These are phyloP conservation scores for Chamaecrista fasciculata DNA, from an alignment of 306 rosid genomes.

Conservation along the genomic window DNA sequence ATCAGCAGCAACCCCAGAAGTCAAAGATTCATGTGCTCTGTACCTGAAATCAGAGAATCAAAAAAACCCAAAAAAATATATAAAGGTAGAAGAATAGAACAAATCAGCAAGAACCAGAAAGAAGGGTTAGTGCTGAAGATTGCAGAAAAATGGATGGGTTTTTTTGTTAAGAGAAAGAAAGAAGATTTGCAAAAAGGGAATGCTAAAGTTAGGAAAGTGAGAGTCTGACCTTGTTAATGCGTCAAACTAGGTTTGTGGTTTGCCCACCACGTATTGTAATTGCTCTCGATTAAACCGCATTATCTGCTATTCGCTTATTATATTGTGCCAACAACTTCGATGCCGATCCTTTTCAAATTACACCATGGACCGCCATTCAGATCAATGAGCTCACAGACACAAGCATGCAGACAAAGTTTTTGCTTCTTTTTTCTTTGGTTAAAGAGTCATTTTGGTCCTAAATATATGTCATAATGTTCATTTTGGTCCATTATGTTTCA, in stretches of 20 bases:
- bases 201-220: slow-evolving; percentile 23
- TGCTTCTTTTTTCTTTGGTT: background rate
- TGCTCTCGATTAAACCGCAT: slow-evolving; percentile 12
- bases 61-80: background rate
- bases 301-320: background rate
- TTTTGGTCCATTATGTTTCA: no score
- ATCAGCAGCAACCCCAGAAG: slow-evolving; percentile 23
- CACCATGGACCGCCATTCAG: background rate
- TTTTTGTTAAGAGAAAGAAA: background rate
- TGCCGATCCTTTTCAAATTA: background rate
- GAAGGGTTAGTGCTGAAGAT: background rate
- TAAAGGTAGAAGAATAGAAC: no score
- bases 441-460: no score
- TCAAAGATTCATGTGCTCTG: slow-evolving; percentile 4
- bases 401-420: background rate
- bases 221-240: slow-evolving; percentile 14
- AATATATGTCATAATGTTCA: no score
- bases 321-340: background rate
- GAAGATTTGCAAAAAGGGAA: background rate
- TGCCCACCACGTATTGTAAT: slow-evolving; percentile 61
- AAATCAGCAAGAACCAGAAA: background rate
- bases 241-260: slow-evolving; percentile 46
- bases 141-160: background rate
- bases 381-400: background rate
- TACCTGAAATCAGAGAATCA: background rate